Percentiles rank a stretch among this genome's conserved stretches.
phyloP scores from a whole-genome alignment of 305 asterid genomes.

The Fraxinus baroniana region DNA sequence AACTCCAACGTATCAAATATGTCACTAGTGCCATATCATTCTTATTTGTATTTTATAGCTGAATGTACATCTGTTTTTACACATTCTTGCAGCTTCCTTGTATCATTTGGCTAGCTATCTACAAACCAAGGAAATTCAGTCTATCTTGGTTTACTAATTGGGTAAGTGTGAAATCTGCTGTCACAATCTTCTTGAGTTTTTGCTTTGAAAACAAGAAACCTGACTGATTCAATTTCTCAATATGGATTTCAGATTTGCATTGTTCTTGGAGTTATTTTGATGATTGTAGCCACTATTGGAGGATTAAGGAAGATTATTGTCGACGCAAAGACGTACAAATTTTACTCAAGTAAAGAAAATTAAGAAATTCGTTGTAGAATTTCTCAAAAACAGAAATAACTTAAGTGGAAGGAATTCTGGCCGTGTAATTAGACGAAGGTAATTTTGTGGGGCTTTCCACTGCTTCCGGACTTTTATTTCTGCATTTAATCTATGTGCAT shows the following conservation, averaged over 20 bases:
- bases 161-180: conserved; percentile 18
- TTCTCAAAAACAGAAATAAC: not conserved
- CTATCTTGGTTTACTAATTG: conserved; percentile 34
- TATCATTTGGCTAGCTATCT: no score
- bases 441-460: not conserved
- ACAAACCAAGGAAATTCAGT: no score
- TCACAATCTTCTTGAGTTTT: not conserved
- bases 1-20: not conserved
- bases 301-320: conserved; percentile 35
- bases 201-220: not conserved
- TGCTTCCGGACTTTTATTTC: not conserved
- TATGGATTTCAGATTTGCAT: conserved; percentile 23
- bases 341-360: not conserved
- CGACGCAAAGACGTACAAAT: conserved; percentile 17
- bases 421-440: not conserved
- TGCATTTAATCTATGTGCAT: not conserved
- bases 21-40: not conserved
- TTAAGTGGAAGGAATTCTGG: not conserved
- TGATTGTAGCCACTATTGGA: conserved; percentile 4
- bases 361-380: not conserved
- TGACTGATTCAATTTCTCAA: not conserved
- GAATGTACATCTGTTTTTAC: not conserved
- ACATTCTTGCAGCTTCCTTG: no score
- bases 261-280: conserved; percentile 26
- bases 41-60: not conserved